Evolutionary conservation across 805 yeast genomes (phyloP).

Genomic region (Blastobotrys attinorum): DNA sequence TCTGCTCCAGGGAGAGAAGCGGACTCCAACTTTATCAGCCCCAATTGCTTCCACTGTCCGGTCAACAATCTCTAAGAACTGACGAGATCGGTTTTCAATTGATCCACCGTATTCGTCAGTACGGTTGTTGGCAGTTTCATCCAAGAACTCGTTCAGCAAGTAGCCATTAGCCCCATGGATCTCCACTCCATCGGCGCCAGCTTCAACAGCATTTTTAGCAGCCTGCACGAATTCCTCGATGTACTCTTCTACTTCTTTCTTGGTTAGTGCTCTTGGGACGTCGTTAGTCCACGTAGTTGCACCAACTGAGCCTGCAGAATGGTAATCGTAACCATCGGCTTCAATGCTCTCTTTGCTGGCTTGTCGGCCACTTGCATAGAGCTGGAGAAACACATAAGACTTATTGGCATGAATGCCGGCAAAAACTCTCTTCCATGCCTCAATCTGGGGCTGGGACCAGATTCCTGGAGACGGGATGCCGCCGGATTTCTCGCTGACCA

Average conservation of each 20-base stretch:
- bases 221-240: constrained; percentile 37
- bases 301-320: constrained; percentile 30
- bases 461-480: constrained; percentile 24
- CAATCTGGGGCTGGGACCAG: constrained; percentile 25
- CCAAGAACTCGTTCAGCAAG: constrained; percentile 41
- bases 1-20: constrained; percentile 34
- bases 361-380: constrained; percentile 40
- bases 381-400: constrained; percentile 35
- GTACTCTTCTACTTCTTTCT: constrained; percentile 35
- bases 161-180: constrained; percentile 63
- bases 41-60: constrained; percentile 33
- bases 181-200: constrained; percentile 58
- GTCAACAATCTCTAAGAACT: constrained; percentile 41
- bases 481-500: constrained; percentile 36
- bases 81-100: constrained; percentile 48
- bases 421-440: constrained; percentile 32
- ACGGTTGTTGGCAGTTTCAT: constrained; percentile 41
- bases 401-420: constrained; percentile 39
- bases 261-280: constrained; percentile 29
- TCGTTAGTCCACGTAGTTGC: constrained; percentile 13
- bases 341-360: neutral
- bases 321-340: neutral
- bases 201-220: constrained; percentile 43
- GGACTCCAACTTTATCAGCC: constrained; percentile 29
- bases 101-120: constrained; percentile 59